Conservation (phyloP, 75 land plant species). For the Pinus taeda region DNA sequence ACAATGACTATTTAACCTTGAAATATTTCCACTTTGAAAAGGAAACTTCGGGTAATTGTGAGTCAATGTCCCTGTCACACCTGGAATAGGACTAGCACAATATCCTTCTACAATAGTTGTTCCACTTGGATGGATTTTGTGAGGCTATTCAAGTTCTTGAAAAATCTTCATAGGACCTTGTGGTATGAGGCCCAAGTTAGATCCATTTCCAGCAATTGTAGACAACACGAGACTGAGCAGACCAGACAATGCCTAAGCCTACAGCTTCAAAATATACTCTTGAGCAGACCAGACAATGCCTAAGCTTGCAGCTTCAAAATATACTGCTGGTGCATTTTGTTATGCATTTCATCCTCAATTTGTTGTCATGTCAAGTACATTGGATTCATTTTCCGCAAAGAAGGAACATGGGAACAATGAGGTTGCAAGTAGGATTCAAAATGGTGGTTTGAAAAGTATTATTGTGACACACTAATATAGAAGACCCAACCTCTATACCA, state of each 20-base stretch:
- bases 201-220: background rate
- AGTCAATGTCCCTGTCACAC: background rate
- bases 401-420: background rate
- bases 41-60: slow-evolving; percentile 7
- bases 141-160: background rate
- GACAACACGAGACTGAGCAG: background rate
- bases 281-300: no score
- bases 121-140: background rate
- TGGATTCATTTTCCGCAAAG: background rate
- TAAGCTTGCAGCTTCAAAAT: slow-evolving; percentile 15
- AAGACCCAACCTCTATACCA: no score
- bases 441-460: background rate
- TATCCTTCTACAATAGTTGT: no score
- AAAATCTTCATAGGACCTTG: slow-evolving; percentile 1
- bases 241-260: background rate
- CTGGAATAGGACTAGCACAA: background rate
- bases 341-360: slow-evolving; percentile 13
- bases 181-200: background rate
- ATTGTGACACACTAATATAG: background rate
- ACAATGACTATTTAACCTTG: background rate
- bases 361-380: slow-evolving; percentile 3
- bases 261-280: no score
- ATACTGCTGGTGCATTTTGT: slow-evolving; percentile 21
- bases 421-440: background rate
- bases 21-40: slow-evolving; percentile 4